These are phyloP conservation scores for Podila horticola DNA, from an alignment of 192 early-diverging fungal species.

Conservation along the genomic window DNA sequence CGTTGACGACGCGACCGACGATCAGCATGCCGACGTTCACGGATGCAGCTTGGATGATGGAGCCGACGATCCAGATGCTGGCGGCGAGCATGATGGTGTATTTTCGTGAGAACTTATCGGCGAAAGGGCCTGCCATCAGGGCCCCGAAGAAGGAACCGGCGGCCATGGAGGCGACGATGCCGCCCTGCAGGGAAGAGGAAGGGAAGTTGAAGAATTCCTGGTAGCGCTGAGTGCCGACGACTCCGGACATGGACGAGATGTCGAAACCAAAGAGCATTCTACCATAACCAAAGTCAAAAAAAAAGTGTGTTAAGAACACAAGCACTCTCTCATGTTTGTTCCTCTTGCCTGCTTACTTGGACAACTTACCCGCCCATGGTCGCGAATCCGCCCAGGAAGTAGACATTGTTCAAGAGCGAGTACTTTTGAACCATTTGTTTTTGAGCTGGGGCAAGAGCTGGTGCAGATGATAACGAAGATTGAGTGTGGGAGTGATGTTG, in stretches of 20 bases:
- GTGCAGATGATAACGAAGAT: slow-evolving; percentile 6
- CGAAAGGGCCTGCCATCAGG: slow-evolving; percentile 70
- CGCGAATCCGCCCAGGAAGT: slow-evolving; percentile 57
- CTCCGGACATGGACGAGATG: slow-evolving; percentile 63
- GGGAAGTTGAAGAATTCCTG: slow-evolving; percentile 67
- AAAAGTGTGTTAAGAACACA: too few relatives aligned
- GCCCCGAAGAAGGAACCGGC: slow-evolving; percentile 83
- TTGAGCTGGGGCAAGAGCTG: neutral
- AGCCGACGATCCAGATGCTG: slow-evolving; percentile 78
- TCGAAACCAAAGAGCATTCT: slow-evolving; percentile 67
- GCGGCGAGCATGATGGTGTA: slow-evolving; percentile 73
- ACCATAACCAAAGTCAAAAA: too few relatives aligned
- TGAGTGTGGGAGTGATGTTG: neutral
- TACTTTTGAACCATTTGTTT: slow-evolving; percentile 10
- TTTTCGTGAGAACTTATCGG: slow-evolving; percentile 77
- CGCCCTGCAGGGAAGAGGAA: slow-evolving; percentile 63
- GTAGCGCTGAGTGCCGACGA: slow-evolving; percentile 61
- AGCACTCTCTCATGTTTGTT: neutral
- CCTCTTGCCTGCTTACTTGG: too few relatives aligned
- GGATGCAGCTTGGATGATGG: slow-evolving; percentile 73
- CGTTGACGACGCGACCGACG: slow-evolving; percentile 82
- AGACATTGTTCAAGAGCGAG: slow-evolving; percentile 46
- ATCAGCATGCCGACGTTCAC: slow-evolving; percentile 72
- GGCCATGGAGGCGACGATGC: slow-evolving; percentile 72
- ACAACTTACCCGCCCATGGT: slow-evolving; percentile 56